These are phyloP conservation scores for Akanthomyces lecanii DNA, from an alignment of 2,329 filamentous ascomycete genomes.

Conservation along the genomic window DNA sequence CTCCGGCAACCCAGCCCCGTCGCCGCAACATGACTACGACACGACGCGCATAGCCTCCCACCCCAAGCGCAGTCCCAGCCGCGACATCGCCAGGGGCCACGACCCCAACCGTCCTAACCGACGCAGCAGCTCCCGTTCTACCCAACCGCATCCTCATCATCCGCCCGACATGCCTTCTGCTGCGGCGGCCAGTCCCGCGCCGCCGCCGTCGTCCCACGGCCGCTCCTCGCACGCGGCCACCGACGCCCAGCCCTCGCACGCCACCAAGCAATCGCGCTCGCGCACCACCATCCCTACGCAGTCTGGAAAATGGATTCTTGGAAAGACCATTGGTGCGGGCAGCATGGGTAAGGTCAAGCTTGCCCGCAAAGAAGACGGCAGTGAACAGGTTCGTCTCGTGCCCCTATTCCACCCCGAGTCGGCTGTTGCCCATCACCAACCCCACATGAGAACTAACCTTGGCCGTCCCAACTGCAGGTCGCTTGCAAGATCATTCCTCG, in stretches of 20 bases:
- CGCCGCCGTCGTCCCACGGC: slow-evolving; percentile 45
- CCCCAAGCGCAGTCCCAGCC: slow-evolving; percentile 61
- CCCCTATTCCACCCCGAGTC: slow-evolving; percentile 7
- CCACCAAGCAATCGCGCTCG: slow-evolving; percentile 50
- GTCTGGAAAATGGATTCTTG: slow-evolving; percentile 89
- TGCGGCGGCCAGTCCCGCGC: slow-evolving; percentile 47
- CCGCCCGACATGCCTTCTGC: slow-evolving; percentile 47
- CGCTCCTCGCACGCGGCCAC: slow-evolving; percentile 38
- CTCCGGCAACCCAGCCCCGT: slow-evolving; percentile 40
- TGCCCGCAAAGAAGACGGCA: slow-evolving; percentile 82
- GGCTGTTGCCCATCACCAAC: slow-evolving; percentile 6
- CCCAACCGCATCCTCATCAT: slow-evolving; percentile 30
- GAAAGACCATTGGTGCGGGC: slow-evolving; percentile 94
- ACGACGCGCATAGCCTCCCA: slow-evolving; percentile 61
- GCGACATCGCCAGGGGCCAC: slow-evolving; percentile 58
- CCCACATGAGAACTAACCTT: slow-evolving; percentile 3
- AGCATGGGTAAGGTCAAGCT: slow-evolving; percentile 99
- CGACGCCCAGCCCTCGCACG: slow-evolving; percentile 36
- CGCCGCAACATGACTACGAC: slow-evolving; percentile 66
- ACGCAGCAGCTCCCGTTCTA: slow-evolving; percentile 48
- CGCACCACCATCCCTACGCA: slow-evolving; percentile 84
- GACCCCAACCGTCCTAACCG: slow-evolving; percentile 42
- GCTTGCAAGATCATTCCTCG: slow-evolving; percentile 96
- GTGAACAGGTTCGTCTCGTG: slow-evolving; percentile 69
- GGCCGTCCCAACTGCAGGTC: slow-evolving; percentile 51